Conservation (phyloP, 2,329 filamentous ascomycete genomes). For the Exophiala dermatitidis region DNA sequence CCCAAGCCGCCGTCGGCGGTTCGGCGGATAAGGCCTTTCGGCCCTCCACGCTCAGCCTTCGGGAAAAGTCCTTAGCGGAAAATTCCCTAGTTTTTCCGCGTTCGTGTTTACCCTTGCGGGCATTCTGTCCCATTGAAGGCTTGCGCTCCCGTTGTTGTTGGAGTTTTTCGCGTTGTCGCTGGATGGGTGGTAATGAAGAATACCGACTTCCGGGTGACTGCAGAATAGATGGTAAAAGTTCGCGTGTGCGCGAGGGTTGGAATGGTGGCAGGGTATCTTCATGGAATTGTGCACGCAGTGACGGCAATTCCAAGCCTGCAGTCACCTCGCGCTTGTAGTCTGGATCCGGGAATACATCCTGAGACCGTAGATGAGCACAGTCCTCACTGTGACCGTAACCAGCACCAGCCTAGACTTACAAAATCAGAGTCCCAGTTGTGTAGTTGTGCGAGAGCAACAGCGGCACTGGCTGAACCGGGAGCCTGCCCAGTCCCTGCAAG, state of each 20-base stretch:
- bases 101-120: slow-evolving; percentile 69
- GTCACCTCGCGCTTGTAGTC: slow-evolving; percentile 56
- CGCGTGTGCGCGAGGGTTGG: slow-evolving; percentile 56
- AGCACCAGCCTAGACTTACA: slow-evolving; percentile 45
- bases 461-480: slow-evolving; percentile 66
- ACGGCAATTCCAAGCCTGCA: slow-evolving; percentile 62
- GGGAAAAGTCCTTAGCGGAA: slow-evolving; percentile 62
- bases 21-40: slow-evolving; percentile 83
- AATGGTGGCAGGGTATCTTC: slow-evolving; percentile 65
- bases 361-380: slow-evolving; percentile 25
- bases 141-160: slow-evolving; percentile 68
- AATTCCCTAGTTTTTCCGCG: slow-evolving; percentile 51
- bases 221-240: slow-evolving; percentile 75
- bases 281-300: slow-evolving; percentile 60
- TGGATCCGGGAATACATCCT: slow-evolving; percentile 67
- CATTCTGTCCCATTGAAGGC: slow-evolving; percentile 75
- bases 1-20: slow-evolving; percentile 63
- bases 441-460: slow-evolving; percentile 79
- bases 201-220: slow-evolving; percentile 73
- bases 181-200: slow-evolving; percentile 77
- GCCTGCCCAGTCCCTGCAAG: slow-evolving; percentile 68
- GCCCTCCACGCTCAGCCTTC: slow-evolving; percentile 65
- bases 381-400: slow-evolving; percentile 7
- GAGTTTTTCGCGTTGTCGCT: slow-evolving; percentile 59
- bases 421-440: slow-evolving; percentile 73